Evolutionary conservation across 805 yeast genomes (phyloP).

Genomic region (Candida endomychidarum): DNA sequence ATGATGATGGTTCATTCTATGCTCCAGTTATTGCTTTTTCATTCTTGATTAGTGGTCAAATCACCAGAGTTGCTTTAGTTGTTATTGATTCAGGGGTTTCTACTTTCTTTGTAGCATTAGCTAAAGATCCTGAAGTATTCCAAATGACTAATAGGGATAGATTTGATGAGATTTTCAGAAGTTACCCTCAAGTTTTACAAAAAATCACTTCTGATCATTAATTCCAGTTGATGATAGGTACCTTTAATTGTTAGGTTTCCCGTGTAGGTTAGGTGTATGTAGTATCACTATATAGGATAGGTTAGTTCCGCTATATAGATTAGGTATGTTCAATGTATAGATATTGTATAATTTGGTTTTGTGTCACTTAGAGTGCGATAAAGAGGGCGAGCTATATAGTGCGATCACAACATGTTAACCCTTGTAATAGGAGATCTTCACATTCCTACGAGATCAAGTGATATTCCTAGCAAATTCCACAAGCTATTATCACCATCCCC

Average conservation of each 20-base stretch:
- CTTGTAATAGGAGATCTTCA: constrained; percentile 87
- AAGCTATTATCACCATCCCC: constrained; percentile 71
- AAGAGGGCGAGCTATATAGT: too few species aligned
- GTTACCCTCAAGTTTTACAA: constrained; percentile 68
- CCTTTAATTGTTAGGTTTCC: background rate
- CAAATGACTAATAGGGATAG: constrained; percentile 66
- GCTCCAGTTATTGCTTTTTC: constrained; percentile 76
- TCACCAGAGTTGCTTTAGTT: constrained; percentile 68
- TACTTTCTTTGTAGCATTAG: constrained; percentile 80
- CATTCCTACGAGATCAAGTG: constrained; percentile 83
- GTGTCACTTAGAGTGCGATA: too few species aligned
- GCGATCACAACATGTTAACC: constrained; percentile 41
- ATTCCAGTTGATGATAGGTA: too few species aligned
- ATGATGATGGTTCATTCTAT: constrained; percentile 55
- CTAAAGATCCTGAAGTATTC: constrained; percentile 82
- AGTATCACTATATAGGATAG: too few species aligned
- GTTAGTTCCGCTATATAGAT: too few species aligned
- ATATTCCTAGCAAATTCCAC: constrained; percentile 59
- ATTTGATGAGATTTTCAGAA: constrained; percentile 61
- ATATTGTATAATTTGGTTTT: too few species aligned
- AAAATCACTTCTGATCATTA: constrained; percentile 43
- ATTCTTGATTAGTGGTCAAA: constrained; percentile 71
- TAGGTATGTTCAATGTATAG: too few species aligned
- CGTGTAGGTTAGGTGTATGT: background rate
- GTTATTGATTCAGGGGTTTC: constrained; percentile 80